A percentile compares a stretch with the other conserved stretches of the same genome.
These are phyloP conservation scores for Chlamydomonas sp. DNA, from an alignment of 139 green algal genomes.

Conservation along the genomic window DNA sequence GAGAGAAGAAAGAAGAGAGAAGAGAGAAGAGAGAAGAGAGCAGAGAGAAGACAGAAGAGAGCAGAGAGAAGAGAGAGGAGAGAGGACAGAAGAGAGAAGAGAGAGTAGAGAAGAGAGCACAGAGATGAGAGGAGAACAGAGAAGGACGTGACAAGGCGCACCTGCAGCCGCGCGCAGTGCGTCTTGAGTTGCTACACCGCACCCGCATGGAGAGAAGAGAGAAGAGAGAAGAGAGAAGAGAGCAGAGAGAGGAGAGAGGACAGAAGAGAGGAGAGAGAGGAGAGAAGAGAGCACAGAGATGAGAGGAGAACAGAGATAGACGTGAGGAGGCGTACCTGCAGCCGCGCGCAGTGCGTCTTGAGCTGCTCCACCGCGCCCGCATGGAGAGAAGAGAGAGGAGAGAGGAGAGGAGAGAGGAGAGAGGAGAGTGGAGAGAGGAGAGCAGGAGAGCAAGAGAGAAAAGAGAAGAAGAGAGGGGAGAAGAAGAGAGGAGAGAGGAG, in stretches of 20 bases:
- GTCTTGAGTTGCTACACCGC: constrained; percentile 98
- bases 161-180: constrained; percentile 72
- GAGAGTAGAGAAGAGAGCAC: not conserved
- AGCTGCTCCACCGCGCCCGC: constrained; percentile 94
- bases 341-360: constrained; percentile 83
- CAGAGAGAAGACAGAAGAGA: too few species aligned
- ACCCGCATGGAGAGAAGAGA: constrained; percentile 11
- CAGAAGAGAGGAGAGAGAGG: not conserved
- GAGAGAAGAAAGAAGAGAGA: too few species aligned
- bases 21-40: too few species aligned
- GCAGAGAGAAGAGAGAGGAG: too few species aligned
- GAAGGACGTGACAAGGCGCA: too few species aligned
- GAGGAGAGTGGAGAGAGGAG: not conserved
- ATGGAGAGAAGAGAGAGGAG: not conserved
- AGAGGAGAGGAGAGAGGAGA: not conserved
- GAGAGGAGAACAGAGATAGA: too few species aligned
- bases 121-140: not conserved
- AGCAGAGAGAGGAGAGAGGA: not conserved
- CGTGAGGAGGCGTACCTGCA: too few species aligned
- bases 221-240: not conserved
- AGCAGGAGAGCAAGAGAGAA: not conserved
- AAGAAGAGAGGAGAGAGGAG: not conserved
- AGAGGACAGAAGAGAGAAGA: too few species aligned
- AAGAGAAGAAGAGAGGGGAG: not conserved
- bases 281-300: not conserved